A percentile compares a stretch with the other conserved stretches of the same genome.
Conservation (phyloP, 345 rosid species). For the Eucalyptus polybractea region DNA sequence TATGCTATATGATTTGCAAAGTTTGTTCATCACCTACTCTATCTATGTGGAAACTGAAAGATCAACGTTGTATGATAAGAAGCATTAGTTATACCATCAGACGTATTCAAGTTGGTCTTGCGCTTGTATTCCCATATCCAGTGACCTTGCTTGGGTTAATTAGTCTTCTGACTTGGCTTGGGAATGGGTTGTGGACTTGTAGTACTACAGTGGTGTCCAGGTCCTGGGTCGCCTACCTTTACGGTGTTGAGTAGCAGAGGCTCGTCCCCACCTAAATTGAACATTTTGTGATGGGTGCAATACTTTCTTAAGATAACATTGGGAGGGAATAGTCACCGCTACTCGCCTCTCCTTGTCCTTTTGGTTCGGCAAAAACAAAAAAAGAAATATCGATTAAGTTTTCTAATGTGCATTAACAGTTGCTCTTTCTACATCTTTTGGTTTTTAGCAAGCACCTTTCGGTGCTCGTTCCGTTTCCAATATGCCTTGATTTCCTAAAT, state of each 20-base stretch:
- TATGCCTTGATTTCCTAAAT: neutral
- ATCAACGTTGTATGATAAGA: too few relatives aligned
- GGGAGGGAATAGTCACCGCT: neutral
- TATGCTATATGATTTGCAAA: neutral
- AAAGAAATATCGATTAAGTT: neutral
- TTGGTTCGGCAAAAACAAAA: neutral
- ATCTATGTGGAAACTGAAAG: neutral
- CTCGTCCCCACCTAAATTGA: neutral
- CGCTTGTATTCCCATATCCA: neutral
- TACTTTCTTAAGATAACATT: neutral
- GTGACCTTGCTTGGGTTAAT: neutral
- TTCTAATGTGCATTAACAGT: neutral
- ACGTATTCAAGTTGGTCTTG: neutral
- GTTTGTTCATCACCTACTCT: neutral
- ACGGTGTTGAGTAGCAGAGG: neutral
- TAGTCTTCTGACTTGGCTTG: neutral
- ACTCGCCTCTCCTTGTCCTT: neutral
- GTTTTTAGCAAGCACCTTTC: neutral
- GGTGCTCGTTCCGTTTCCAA: fast-evolving
- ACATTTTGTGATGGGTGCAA: neutral
- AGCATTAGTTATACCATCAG: neutral
- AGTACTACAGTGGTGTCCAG: neutral
- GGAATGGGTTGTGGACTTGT: neutral
- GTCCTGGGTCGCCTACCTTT: neutral
- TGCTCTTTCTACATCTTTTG: neutral